Evolutionary conservation across 202 grass and related monocot genomes (phyloP).

Genomic region (Elaeis oleifera): DNA sequence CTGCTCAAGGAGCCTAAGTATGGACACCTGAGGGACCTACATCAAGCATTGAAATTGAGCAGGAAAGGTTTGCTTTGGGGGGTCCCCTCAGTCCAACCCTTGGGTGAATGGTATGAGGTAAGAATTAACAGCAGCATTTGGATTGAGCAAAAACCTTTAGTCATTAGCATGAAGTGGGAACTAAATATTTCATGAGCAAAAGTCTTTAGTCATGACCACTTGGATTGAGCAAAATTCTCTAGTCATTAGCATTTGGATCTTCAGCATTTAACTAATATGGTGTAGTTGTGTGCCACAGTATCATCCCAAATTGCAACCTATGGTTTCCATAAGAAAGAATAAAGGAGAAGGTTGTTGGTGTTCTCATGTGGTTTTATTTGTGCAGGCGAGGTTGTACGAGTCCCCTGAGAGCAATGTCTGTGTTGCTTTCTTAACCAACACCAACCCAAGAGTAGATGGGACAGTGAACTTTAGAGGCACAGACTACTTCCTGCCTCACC

Average conservation of each 20-base stretch:
- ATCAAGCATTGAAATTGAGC: constrained; percentile 59
- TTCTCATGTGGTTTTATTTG: no score
- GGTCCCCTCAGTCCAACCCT: constrained; percentile 14
- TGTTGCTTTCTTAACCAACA: constrained; percentile 86
- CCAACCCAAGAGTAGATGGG: constrained; percentile 46
- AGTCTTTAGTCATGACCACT: no score
- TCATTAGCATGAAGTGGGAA: no score
- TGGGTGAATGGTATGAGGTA: constrained; percentile 63
- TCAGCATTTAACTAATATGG: no score
- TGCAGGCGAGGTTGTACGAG: constrained; percentile 59
- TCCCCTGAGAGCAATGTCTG: constrained; percentile 42
- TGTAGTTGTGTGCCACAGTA: no score
- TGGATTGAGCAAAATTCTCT: no score
- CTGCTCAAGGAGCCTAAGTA: constrained; percentile 78
- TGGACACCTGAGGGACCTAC: constrained; percentile 73
- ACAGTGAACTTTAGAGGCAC: constrained; percentile 53
- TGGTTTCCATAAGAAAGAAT: no score
- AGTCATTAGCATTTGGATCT: no score
- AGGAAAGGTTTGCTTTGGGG: constrained; percentile 82
- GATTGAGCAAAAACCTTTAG: no score
- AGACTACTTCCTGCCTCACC: constrained; percentile 50
- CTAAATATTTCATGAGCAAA: no score
- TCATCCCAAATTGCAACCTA: no score
- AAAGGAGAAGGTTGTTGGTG: no score
- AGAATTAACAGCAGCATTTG: not conserved